Evolutionary conservation across 129 eudicot species (phyloP).

Genomic region (Deinandra increscens): DNA sequence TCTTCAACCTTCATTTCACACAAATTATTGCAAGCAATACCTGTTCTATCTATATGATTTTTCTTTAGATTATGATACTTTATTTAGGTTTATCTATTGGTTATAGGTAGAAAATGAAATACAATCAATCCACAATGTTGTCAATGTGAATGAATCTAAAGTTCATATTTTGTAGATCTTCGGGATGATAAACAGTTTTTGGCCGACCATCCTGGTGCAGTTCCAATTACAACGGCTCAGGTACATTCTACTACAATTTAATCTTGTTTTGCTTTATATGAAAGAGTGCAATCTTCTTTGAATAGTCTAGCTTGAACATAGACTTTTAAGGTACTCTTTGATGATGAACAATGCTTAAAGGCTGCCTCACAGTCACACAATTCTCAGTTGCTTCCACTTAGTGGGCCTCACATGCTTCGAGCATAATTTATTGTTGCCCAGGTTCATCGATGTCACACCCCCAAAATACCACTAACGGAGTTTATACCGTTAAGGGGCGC

Average conservation of each 20-base stretch:
- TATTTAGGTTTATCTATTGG: not conserved
- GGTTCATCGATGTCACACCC: too few relatives aligned
- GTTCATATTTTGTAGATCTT: slow-evolving; percentile 43
- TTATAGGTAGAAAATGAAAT: not conserved
- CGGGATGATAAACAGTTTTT: slow-evolving; percentile 85
- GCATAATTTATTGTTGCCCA: too few relatives aligned
- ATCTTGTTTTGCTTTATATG: not conserved
- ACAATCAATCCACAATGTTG: slow-evolving; percentile 9
- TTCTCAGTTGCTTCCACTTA: not conserved
- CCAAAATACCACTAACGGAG: too few relatives aligned
- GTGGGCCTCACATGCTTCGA: too few relatives aligned
- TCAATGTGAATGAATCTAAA: not conserved
- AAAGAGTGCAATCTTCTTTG: not conserved
- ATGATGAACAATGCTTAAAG: not conserved
- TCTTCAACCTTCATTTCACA: slow-evolving; percentile 16
- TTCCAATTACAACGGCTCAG: slow-evolving; percentile 70
- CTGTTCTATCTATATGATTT: not conserved
- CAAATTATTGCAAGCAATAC: not conserved
- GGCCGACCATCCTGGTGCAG: slow-evolving; percentile 84
- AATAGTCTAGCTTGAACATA: not conserved
- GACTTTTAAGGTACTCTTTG: not conserved
- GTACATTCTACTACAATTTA: slow-evolving; percentile 28
- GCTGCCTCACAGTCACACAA: not conserved
- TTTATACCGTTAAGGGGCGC: too few relatives aligned
- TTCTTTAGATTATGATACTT: not conserved